phyloP scores from a whole-genome alignment of 768 basidiomycete genomes.

The Grammothele lineata region DNA sequence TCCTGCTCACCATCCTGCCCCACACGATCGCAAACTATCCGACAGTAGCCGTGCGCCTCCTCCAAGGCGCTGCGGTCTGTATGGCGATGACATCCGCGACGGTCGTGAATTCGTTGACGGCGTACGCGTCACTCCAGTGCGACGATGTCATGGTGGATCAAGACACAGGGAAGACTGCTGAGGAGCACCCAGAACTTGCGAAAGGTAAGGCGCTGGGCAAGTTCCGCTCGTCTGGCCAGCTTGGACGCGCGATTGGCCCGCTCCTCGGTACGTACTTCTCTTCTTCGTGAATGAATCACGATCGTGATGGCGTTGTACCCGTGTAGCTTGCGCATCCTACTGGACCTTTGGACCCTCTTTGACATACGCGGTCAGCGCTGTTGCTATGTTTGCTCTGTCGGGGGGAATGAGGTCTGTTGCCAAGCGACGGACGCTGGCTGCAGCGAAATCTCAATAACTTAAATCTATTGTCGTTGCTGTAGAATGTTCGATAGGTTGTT shows the following conservation, averaged over 20 bases:
- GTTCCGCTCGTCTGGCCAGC: conserved; percentile 91
- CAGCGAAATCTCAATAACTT: conserved; percentile 1
- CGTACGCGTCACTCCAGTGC: conserved; percentile 87
- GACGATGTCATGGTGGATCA: conserved; percentile 60
- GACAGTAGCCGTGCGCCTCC: conserved; percentile 44
- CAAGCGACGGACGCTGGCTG: conserved; percentile 5
- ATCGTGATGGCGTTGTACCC: no score
- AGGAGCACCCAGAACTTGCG: conserved; percentile 63
- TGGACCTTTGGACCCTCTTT: conserved; percentile 83
- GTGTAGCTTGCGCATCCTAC: conserved; percentile 75
- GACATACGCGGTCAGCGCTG: conserved; percentile 65
- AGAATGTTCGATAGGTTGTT: no score
- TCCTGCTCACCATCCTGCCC: conserved; percentile 70
- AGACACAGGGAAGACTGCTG: conserved; percentile 49
- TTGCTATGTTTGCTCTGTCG: conserved; percentile 61
- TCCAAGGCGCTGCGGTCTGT: conserved; percentile 72
- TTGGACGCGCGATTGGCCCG: conserved; percentile 91
- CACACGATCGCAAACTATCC: conserved; percentile 40
- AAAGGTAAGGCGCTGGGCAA: conserved; percentile 82
- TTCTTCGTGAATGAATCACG: conserved; percentile 5
- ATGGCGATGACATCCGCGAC: conserved; percentile 94
- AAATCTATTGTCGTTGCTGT: neutral
- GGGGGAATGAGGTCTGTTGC: conserved; percentile 44
- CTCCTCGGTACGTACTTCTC: conserved; percentile 59
- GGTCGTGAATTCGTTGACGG: conserved; percentile 90